Base-by-base conservation (phyloP, 306 rosid species). In the Myrica gale region DNA sequence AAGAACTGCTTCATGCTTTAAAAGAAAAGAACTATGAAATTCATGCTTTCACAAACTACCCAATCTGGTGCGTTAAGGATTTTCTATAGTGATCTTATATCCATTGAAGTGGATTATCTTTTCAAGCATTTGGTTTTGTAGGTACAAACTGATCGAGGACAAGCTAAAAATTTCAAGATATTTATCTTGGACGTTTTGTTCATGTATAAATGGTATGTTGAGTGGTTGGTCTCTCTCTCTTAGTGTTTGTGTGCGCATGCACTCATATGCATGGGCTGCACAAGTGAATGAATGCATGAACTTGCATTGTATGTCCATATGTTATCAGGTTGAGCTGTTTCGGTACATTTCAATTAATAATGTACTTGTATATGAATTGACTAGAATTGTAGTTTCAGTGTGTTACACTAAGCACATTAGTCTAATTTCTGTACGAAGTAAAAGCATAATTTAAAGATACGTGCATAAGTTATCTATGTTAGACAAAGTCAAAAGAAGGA, bases 11-110 rank as follows among this genome's bases (percentile, higher is more conserved):
- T 85, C 67, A 71, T 73, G 76, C 80, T 56, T 84, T 95, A 65
- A 92, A 89, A 87, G 73, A 81, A 81, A 85, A 82, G 67, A 86
- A 89, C 83, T 92, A 89, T 45, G 96, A 92, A 86, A 95, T 95
- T 91, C 98, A 95, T 76, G 96, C 98, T 51, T 95, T 90, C 88
- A 92, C 98, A 2, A 95, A 95, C 85, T 95, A 95, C 81, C 98
- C 98, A 48, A 79, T 75, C 79, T 94, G 98, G 98, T 92, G 75
- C 78, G 87, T 70, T 69, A 46, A 20, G 47, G 77, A 53, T 9
- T 39, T 79, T 72, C 46, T 26, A 68, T 16, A 72, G 53, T 69
- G 79, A 39, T 76, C 69, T 86, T 73, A 79, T 68, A 19, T 76
- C 69, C 15, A n/a, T 63, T 45, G n/a, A 75, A 77, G 67, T 17